Percentiles rank a stretch among this genome's conserved stretches.
phyloP scores from a whole-genome alignment of 208 protist species.

The Angomonas deanei region DNA sequence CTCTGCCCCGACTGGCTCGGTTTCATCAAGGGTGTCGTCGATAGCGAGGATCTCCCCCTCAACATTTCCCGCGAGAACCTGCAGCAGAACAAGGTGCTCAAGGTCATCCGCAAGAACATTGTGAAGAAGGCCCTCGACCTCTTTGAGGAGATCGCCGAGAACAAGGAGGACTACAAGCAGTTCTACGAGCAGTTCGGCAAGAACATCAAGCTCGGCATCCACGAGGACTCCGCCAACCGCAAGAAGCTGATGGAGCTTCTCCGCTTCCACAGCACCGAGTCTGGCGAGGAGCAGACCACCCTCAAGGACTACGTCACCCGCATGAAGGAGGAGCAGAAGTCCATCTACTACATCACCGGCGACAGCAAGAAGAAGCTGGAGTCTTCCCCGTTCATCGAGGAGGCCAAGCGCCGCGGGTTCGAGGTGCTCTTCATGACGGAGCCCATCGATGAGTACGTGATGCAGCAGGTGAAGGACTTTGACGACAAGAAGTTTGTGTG shows the following conservation, averaged over 20 bases:
- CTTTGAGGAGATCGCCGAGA: slow-evolving; percentile 90
- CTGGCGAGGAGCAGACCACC: slow-evolving; percentile 53
- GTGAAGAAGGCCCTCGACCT: slow-evolving; percentile 92
- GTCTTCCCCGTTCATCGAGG: slow-evolving; percentile 67
- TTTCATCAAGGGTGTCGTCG: slow-evolving; percentile 97
- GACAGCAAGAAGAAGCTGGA: slow-evolving; percentile 61
- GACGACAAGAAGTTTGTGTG: slow-evolving; percentile 94
- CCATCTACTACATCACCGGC: slow-evolving; percentile 84
- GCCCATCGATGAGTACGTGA: slow-evolving; percentile 96
- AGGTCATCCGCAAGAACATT: slow-evolving; percentile 98
- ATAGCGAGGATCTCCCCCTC: slow-evolving; percentile 99
- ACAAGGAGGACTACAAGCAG: slow-evolving; percentile 54
- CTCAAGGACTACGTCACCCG: slow-evolving; percentile 86
- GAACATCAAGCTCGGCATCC: slow-evolving; percentile 96
- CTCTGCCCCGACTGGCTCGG: slow-evolving; percentile 93
- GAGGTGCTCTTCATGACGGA: slow-evolving; percentile 92
- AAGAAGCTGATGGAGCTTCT: slow-evolving; percentile 93
- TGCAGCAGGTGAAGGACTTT: slow-evolving; percentile 89
- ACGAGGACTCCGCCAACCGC: slow-evolving; percentile 94
- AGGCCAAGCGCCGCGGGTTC: slow-evolving; percentile 47
- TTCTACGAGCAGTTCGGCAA: slow-evolving; percentile 81
- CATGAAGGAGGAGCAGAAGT: slow-evolving; percentile 89
- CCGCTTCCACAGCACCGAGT: slow-evolving; percentile 82
- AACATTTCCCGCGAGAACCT: slow-evolving; percentile 99
- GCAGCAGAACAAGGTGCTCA: slow-evolving; percentile 95